Evolutionary conservation across 768 basidiomycete species (phyloP), one percentile per base, ranked within the genome.

Genomic region (Suillus occidentalis): DNA sequence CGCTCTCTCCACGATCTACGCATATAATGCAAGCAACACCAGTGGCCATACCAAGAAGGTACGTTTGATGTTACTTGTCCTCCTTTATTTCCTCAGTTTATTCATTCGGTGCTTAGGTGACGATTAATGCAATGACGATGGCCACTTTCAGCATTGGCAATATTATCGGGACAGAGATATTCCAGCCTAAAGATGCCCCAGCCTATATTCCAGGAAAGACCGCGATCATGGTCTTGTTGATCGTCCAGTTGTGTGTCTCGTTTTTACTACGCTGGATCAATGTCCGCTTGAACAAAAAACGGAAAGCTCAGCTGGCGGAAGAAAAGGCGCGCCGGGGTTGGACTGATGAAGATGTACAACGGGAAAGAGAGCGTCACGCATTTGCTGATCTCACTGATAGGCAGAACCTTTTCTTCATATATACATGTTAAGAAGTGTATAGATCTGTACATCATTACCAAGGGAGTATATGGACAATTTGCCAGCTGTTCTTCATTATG

Each of bases 11-110:
- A 81, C 83, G 0, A 79, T 89, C 13, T 89, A 89, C 63, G 86
- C 88, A 0, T 89, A 86, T 68, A 87, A 88, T 61, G 85, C 87
- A 8, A 84, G 83, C 61, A 88, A 89, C 71, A 88, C 84, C 0
- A 82, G 82, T 40, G 87, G 87, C 0, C 85, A 87, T 60, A 89
- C 87, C 7, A 89, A 90, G 79, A 90, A 89, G 78, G 79, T 77
- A 16, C 25, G 34, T n/a, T 13, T 56, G 16, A 40, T 52, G 40
- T 45, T 43, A 25, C 16, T 12, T 2, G 16, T 55, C 20, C n/a
- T 34, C 6, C 25, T 52, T 52, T 28, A 18, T 52, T 61, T 62
- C 42, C 12, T 20, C 8, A 47, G 47, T 34, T 42, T 49, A 55
- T 43, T 60, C 43, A n/a, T 47, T 6, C 22, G 36, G 56, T 34